Evolutionary conservation across 805 yeast genomes (phyloP).

Genomic region (Candida ovalis): DNA sequence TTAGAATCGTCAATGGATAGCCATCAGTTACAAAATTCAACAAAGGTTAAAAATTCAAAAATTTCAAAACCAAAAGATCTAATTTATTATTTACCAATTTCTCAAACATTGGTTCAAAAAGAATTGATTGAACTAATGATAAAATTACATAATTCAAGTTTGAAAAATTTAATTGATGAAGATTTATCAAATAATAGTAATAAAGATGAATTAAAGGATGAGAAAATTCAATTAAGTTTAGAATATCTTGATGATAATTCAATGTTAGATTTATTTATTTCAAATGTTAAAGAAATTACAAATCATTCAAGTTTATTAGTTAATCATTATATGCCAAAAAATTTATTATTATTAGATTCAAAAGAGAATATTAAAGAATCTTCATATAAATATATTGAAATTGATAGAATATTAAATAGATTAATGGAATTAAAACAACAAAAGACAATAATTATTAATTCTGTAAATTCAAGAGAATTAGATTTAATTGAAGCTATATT

Average conservation of each 20-base stretch:
- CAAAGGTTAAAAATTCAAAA: neutral
- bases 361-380: conserved; percentile 49
- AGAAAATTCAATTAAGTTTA: neutral
- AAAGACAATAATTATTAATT: conserved; percentile 43
- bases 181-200: neutral
- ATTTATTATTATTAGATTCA: conserved; percentile 60
- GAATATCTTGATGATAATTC: conserved; percentile 26
- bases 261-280: conserved; percentile 38
- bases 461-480: conserved; percentile 61
- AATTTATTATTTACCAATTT: conserved; percentile 37
- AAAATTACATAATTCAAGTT: conserved; percentile 35
- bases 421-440: conserved; percentile 23
- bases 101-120: conserved; percentile 40
- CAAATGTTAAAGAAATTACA: conserved; percentile 46
- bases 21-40: neutral
- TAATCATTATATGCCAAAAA: conserved; percentile 74
- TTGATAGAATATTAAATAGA: conserved; percentile 46
- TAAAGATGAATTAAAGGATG: neutral
- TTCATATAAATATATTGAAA: conserved; percentile 56
- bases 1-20: too few species aligned
- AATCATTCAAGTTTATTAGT: conserved; percentile 71
- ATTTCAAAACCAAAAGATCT: conserved; percentile 13
- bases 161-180: conserved; percentile 10
- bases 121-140: conserved; percentile 41
- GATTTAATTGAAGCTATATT: conserved; percentile 77